Conservation (phyloP, 2,329 filamentous ascomycete genomes). For the Venturiaceae sp. region DNA sequence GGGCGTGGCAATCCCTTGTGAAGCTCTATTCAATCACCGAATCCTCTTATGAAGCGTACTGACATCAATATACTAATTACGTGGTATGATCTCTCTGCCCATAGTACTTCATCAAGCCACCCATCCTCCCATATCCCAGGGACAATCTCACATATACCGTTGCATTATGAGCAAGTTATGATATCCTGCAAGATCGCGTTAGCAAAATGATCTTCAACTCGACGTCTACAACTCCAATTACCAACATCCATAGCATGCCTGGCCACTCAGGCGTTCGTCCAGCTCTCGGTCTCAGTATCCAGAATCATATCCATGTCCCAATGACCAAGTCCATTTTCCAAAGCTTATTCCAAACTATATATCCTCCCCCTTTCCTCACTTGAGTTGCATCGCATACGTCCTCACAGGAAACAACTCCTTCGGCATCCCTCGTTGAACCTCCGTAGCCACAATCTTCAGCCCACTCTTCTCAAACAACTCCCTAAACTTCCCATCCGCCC, state of each 20-base stretch:
- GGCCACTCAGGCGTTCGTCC: background rate
- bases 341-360: background rate
- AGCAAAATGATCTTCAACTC: no score
- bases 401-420: conserved; percentile 62
- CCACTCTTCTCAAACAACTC: conserved; percentile 60
- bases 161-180: no score
- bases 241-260: background rate
- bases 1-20: no score
- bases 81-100: no score
- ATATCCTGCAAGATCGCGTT: no score
- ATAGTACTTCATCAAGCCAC: no score
- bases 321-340: background rate
- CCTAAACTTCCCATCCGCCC: conserved; percentile 63
- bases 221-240: background rate
- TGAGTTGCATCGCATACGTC: conserved; percentile 62
- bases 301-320: background rate
- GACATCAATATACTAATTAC: no score
- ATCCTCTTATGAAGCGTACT: no score
- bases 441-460: conserved; percentile 56
- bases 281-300: background rate
- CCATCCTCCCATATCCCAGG: no score
- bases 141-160: no score
- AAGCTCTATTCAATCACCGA: no score
- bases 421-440: conserved; percentile 64
- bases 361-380: background rate